phyloP scores from a whole-genome alignment of 805 yeast genomes.

The Cyberlindnera amylophila region DNA sequence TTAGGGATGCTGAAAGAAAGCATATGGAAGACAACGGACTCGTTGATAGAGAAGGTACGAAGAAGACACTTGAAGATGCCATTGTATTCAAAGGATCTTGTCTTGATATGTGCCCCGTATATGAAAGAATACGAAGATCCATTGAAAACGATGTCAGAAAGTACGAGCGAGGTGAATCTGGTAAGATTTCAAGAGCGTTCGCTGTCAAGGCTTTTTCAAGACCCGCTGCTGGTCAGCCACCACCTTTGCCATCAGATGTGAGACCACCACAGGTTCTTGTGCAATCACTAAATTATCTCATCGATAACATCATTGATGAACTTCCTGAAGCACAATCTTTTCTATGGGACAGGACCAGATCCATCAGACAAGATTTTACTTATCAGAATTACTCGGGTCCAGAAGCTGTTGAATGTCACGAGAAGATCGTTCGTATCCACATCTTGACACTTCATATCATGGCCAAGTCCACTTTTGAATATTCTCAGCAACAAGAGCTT shows the following conservation, averaged over 20 bases:
- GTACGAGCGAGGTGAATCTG: slow-evolving; percentile 62
- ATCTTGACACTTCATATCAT: slow-evolving; percentile 76
- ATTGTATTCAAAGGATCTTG: slow-evolving; percentile 86
- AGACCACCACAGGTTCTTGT: slow-evolving; percentile 81
- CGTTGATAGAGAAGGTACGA: slow-evolving; percentile 82
- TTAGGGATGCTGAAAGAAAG: slow-evolving; percentile 71
- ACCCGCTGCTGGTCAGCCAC: slow-evolving; percentile 98
- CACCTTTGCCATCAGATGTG: slow-evolving; percentile 95
- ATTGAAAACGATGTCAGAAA: slow-evolving; percentile 82
- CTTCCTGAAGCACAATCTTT: slow-evolving; percentile 87
- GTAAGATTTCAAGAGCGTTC: slow-evolving; percentile 49
- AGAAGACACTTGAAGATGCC: slow-evolving; percentile 84
- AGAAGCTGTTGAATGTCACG: slow-evolving; percentile 91
- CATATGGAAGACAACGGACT: slow-evolving; percentile 77
- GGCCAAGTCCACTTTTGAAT: slow-evolving; percentile 71
- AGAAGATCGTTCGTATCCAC: slow-evolving; percentile 85
- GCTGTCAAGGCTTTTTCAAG: slow-evolving; percentile 93
- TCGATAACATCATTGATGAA: slow-evolving; percentile 55
- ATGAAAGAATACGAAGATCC: slow-evolving; percentile 83
- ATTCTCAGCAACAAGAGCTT: slow-evolving; percentile 90
- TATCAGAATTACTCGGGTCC: slow-evolving; percentile 92
- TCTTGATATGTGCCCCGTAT: slow-evolving; percentile 90
- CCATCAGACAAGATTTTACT: slow-evolving; percentile 95
- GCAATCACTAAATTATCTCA: slow-evolving; percentile 65
- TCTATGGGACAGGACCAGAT: slow-evolving; percentile 95